phyloP scores from a whole-genome alignment of 306 rosid species.

The Cicer cuneatum region DNA sequence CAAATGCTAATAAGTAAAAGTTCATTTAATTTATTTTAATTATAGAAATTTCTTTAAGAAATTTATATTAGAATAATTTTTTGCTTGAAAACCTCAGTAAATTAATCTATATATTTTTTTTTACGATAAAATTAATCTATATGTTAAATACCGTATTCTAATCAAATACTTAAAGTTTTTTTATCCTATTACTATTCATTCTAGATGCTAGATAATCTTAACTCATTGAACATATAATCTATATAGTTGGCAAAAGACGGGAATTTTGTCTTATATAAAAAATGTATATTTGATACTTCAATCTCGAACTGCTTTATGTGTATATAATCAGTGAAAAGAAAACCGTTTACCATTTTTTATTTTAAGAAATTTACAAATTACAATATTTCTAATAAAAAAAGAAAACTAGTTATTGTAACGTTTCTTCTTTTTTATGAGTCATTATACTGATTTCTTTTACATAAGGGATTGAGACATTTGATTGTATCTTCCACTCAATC shows the following conservation, averaged over 20 bases:
- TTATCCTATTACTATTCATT: background rate
- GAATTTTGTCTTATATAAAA: background rate
- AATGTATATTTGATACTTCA: background rate
- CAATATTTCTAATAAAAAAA: background rate
- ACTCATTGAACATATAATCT: background rate
- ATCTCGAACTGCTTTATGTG: conserved; percentile 9
- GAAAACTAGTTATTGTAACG: too few relatives aligned
- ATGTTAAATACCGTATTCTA: background rate
- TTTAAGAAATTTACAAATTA: background rate
- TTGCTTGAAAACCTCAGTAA: background rate
- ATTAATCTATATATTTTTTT: background rate
- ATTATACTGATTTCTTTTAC: background rate
- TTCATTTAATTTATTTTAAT: background rate
- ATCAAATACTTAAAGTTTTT: conserved; percentile 6
- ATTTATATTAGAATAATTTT: background rate
- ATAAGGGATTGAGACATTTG: too few relatives aligned
- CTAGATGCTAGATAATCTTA: background rate
- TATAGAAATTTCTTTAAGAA: background rate
- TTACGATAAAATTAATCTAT: background rate
- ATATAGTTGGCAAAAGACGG: conserved; percentile 29
- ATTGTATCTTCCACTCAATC: too few relatives aligned
- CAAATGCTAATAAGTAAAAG: background rate
- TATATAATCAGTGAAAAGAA: background rate
- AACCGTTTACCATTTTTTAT: background rate
- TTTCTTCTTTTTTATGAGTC: background rate